Evolutionary conservation across 306 rosid genomes (phyloP).

Genomic region (Cotoneaster glaucophyllus): DNA sequence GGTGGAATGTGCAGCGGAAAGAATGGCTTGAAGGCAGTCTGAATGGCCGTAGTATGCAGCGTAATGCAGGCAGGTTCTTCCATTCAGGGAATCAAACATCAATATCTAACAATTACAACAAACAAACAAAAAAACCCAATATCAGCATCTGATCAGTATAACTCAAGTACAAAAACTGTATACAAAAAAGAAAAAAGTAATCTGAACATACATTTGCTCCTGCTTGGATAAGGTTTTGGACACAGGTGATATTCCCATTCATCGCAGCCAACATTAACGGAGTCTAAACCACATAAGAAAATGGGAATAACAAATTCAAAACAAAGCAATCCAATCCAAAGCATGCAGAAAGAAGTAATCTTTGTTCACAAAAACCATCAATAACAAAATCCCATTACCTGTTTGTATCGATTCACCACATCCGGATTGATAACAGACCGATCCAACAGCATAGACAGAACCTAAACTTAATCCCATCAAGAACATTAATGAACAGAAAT

Average conservation of each 20-base stretch:
- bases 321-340: neutral
- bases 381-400: slow-evolving; percentile 24
- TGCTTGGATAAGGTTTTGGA: slow-evolving; percentile 58
- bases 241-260: slow-evolving; percentile 66
- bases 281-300: slow-evolving; percentile 36
- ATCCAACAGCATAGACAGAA: slow-evolving; percentile 61
- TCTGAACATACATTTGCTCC: slow-evolving; percentile 71
- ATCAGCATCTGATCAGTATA: slow-evolving; percentile 1
- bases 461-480: slow-evolving; percentile 27
- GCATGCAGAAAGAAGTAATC: neutral
- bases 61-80: slow-evolving; percentile 84
- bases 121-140: neutral
- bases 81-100: slow-evolving; percentile 71
- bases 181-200: neutral
- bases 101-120: slow-evolving; percentile 47
- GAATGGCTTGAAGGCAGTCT: slow-evolving; percentile 71
- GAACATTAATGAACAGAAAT: neutral
- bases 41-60: slow-evolving; percentile 76
- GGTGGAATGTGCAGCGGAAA: slow-evolving; percentile 66
- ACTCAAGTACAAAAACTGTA: neutral
- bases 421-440: slow-evolving; percentile 44
- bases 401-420: slow-evolving; percentile 60
- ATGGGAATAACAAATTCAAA: neutral
- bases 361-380: neutral
- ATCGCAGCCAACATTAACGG: slow-evolving; percentile 87